Percentiles rank a stretch among this genome's conserved stretches.
phyloP scores from a whole-genome alignment of 352 stramenopile species.

The Globisporangium heterothallicum region DNA sequence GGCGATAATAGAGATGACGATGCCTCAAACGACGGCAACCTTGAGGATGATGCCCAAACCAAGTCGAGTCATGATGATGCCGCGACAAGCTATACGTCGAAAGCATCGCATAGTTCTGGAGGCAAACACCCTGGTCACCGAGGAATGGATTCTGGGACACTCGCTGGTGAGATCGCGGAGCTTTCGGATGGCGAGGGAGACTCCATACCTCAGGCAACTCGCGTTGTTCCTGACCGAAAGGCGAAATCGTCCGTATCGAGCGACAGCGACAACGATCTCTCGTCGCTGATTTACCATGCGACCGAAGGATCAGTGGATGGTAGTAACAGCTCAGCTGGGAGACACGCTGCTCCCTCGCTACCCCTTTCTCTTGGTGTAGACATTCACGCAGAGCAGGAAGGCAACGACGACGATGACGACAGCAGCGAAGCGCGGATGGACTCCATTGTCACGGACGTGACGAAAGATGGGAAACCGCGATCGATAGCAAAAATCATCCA shows the following conservation, averaged over 20 bases:
- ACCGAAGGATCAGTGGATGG: constrained; percentile 10
- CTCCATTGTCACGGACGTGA: constrained; percentile 36
- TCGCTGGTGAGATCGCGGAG: constrained; percentile 20
- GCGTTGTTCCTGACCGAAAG: not conserved
- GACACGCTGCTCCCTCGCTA: not conserved
- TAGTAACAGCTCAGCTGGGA: not conserved
- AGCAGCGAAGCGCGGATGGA: constrained; percentile 34
- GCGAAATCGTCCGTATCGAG: constrained; percentile 2
- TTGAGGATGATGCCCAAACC: not conserved
- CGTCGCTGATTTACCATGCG: constrained; percentile 24
- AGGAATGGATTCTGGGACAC: constrained; percentile 10
- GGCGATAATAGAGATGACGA: not conserved
- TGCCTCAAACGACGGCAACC: not conserved
- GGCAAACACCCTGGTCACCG: constrained; percentile 1
- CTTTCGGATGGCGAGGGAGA: constrained; percentile 13
- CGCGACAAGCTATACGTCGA: not conserved
- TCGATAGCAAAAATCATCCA: constrained; percentile 48
- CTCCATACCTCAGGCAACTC: constrained; percentile 1
- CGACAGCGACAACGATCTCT: constrained; percentile 19
- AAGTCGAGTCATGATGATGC: not conserved
- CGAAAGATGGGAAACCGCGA: constrained; percentile 49
- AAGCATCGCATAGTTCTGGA: constrained; percentile 1
- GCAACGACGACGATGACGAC: constrained; percentile 32
- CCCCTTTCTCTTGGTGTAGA: not conserved
- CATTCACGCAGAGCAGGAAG: not conserved